Evolutionary conservation across 306 rosid species (phyloP).

Genomic region (Quillaja saponaria): DNA sequence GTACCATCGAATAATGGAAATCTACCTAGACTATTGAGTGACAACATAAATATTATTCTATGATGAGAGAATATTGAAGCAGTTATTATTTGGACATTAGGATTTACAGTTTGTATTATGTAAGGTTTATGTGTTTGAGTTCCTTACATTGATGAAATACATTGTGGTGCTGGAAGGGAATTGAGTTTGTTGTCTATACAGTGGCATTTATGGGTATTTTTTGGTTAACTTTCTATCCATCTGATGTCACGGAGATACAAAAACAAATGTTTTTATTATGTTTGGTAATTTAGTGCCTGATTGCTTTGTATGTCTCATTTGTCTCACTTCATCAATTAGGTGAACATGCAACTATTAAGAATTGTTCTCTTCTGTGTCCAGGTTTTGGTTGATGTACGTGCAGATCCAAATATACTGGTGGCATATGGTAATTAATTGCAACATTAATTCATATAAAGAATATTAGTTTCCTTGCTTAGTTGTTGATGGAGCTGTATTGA

Average conservation of each 20-base stretch:
- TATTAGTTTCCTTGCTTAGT: conserved; percentile 15
- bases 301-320: no score
- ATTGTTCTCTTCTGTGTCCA: conserved; percentile 33
- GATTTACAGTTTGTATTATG: no score
- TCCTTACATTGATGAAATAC: conserved; percentile 13
- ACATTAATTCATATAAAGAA: conserved; percentile 17
- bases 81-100: background rate
- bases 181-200: no score
- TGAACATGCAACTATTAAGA: conserved; percentile 11
- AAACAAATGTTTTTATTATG: no score
- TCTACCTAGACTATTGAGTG: no score
- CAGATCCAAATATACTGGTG: conserved; percentile 79
- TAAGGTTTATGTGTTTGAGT: no score
- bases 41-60: no score
- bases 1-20: no score
- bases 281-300: conserved; percentile 14
- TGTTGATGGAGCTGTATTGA: conserved; percentile 1
- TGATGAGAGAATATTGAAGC: conserved; percentile 5
- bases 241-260: no score
- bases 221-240: no score
- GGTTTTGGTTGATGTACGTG: conserved; percentile 83
- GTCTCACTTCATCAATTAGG: conserved; percentile 5
- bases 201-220: no score
- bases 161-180: conserved; percentile 1
- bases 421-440: conserved; percentile 70